Evolutionary conservation across 208 protist genomes (phyloP).

Genomic region (Wallacemonas sp.): DNA sequence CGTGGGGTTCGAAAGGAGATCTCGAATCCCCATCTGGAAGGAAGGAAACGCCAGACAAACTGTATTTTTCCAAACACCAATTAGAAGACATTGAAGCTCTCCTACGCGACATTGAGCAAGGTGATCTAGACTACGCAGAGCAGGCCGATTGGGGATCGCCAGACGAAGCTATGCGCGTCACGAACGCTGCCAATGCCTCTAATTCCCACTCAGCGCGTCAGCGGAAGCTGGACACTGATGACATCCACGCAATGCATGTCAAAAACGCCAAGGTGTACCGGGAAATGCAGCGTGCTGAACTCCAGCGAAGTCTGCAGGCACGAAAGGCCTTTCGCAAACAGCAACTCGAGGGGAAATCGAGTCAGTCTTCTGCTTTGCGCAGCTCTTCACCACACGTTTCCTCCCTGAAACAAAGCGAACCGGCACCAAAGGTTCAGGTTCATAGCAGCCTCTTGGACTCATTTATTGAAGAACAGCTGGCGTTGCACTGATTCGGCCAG

Average conservation of each 20-base stretch:
- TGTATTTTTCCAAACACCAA: constrained; percentile 5
- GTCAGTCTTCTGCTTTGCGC: too few relatives aligned
- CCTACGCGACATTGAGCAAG: constrained; percentile 3
- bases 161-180: not conserved
- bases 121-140: not conserved
- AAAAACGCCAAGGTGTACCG: not conserved
- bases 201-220: too few relatives aligned
- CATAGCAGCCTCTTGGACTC: too few relatives aligned
- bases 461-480: too few relatives aligned
- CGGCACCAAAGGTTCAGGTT: too few relatives aligned
- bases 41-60: not conserved
- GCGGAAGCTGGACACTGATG: not conserved
- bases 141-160: not conserved
- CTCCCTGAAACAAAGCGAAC: too few relatives aligned
- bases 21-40: not conserved
- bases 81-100: constrained; percentile 17
- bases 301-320: not conserved
- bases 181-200: not conserved
- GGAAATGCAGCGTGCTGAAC: constrained; percentile 2
- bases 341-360: too few relatives aligned
- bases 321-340: not conserved
- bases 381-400: too few relatives aligned
- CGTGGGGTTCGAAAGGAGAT: not conserved
- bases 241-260: not conserved
- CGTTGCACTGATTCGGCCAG: too few relatives aligned